Conservation (phyloP, 2,329 filamentous ascomycete species). For the Coniochaeta prunicola region DNA sequence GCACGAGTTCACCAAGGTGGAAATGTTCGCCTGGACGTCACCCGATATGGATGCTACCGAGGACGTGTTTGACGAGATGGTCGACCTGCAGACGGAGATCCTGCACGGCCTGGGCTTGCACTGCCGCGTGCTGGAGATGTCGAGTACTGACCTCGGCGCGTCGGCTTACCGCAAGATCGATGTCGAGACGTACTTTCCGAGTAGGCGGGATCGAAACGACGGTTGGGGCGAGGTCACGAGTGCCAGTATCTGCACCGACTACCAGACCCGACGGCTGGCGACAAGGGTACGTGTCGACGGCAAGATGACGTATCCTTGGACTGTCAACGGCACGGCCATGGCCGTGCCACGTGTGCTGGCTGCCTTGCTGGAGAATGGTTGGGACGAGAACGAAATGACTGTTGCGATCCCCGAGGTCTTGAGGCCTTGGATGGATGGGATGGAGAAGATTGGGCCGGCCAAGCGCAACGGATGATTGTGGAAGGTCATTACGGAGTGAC, state of each 20-base stretch:
- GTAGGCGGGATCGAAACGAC: slow-evolving; percentile 54
- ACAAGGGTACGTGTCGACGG: slow-evolving; percentile 58
- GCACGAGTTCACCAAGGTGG: slow-evolving; percentile 97
- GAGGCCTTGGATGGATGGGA: slow-evolving; percentile 75
- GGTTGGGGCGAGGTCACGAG: slow-evolving; percentile 95
- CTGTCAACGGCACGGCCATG: slow-evolving; percentile 88
- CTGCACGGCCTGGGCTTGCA: slow-evolving; percentile 69
- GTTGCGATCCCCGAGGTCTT: slow-evolving; percentile 75
- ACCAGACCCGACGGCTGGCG: slow-evolving; percentile 76
- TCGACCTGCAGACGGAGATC: slow-evolving; percentile 81
- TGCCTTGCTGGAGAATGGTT: slow-evolving; percentile 83
- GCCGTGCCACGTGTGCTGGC: slow-evolving; percentile 86
- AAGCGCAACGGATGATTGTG: slow-evolving; percentile 1
- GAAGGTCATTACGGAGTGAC: not conserved
- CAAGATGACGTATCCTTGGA: slow-evolving; percentile 73
- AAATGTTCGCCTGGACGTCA: slow-evolving; percentile 88
- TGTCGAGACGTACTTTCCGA: slow-evolving; percentile 92
- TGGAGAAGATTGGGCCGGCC: slow-evolving; percentile 52
- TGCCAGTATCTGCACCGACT: slow-evolving; percentile 87
- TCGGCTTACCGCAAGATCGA: slow-evolving; percentile 82
- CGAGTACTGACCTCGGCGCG: slow-evolving; percentile 78
- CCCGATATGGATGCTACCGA: slow-evolving; percentile 44
- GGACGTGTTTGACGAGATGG: slow-evolving; percentile 73
- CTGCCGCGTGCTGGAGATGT: slow-evolving; percentile 91
- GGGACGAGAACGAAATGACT: slow-evolving; percentile 60